Percentiles rank a stretch among this genome's conserved stretches.
Evolutionary conservation across 2,329 filamentous ascomycete genomes (phyloP).

Genomic region (Ophiostoma australiae): DNA sequence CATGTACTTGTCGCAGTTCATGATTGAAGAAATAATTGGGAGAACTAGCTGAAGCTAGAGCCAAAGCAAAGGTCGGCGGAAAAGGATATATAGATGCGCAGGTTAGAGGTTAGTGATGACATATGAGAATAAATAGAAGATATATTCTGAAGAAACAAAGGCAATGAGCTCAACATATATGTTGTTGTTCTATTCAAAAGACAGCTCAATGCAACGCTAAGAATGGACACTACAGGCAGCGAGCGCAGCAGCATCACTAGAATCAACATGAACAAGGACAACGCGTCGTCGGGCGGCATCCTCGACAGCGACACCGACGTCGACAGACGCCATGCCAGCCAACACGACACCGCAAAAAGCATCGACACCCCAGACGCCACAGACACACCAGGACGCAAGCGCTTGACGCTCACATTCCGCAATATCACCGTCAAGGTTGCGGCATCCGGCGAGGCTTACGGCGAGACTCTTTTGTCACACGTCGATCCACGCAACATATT

Average conservation of each 20-base stretch:
- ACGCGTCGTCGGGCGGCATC: background rate
- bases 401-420: slow-evolving; percentile 25
- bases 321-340: background rate
- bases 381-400: slow-evolving; percentile 11
- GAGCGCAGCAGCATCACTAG: background rate
- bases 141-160: background rate
- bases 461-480: slow-evolving; percentile 25
- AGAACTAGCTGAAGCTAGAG: background rate
- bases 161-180: background rate
- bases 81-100: background rate
- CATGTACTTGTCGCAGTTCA: background rate
- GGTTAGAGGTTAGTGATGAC: background rate
- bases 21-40: background rate
- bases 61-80: background rate
- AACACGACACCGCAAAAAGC: background rate
- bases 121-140: background rate
- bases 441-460: slow-evolving; percentile 23
- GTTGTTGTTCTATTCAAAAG: background rate
- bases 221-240: background rate
- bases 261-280: background rate
- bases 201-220: background rate
- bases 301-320: slow-evolving; percentile 8
- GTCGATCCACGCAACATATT: slow-evolving; percentile 23
- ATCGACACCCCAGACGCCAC: background rate
- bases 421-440: slow-evolving; percentile 24